Evolutionary conservation across 1,139 yeast genomes (phyloP).

Genomic region (Pichia sp.): DNA sequence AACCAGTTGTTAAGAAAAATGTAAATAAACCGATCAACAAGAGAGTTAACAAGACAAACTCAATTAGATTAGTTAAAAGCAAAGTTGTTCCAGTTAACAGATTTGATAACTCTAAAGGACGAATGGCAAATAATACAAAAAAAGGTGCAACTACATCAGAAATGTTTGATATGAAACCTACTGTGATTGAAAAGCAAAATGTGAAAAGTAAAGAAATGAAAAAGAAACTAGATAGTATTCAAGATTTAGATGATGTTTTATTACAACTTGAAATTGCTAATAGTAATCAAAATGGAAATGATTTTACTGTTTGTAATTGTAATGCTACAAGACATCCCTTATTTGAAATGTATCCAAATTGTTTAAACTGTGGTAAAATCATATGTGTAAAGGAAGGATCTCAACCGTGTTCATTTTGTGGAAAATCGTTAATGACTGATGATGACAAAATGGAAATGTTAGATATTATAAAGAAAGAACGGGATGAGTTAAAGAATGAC

Average conservation of each 20-base stretch:
- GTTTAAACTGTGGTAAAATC: slow-evolving; percentile 89
- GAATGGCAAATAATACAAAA: slow-evolving; percentile 12
- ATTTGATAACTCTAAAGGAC: slow-evolving; percentile 3
- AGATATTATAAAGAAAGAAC: slow-evolving; percentile 46
- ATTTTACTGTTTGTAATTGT: slow-evolving; percentile 55
- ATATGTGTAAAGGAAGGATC: slow-evolving; percentile 84
- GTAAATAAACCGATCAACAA: background rate
- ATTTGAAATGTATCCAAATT: slow-evolving; percentile 86
- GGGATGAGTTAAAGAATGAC: slow-evolving; percentile 33
- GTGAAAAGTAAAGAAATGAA: slow-evolving; percentile 16
- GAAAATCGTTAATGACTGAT: slow-evolving; percentile 53
- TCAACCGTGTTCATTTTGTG: slow-evolving; percentile 85
- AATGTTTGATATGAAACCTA: slow-evolving; percentile 24
- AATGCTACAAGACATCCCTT: slow-evolving; percentile 83
- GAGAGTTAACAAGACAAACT: background rate
- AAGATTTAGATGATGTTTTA: slow-evolving; percentile 48
- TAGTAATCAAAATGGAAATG: slow-evolving; percentile 13
- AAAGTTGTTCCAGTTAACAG: background rate
- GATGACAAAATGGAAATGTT: slow-evolving; percentile 59
- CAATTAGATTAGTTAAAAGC: slow-evolving; percentile 9
- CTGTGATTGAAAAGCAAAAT: slow-evolving; percentile 15
- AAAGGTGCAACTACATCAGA: slow-evolving; percentile 26
- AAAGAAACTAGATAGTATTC: slow-evolving; percentile 38
- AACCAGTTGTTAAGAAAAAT: too few relatives aligned
- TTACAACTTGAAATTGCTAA: slow-evolving; percentile 38